phyloP scores from a whole-genome alignment of 306 rosid species.

The Malus fusca region DNA sequence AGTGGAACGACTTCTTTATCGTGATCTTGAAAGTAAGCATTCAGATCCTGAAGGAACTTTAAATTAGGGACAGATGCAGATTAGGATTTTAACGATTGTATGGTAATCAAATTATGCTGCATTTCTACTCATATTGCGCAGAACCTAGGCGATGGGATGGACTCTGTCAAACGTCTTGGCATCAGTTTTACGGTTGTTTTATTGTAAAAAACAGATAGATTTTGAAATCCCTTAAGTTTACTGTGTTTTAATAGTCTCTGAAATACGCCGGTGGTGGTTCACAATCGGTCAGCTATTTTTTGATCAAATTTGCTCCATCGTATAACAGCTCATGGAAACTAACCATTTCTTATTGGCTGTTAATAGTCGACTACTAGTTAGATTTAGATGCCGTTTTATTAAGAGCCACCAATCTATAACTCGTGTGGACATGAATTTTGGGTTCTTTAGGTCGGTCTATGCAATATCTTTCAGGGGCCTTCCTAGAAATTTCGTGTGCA shows the following conservation, averaged over 20 bases:
- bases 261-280: background rate
- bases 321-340: background rate
- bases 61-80: background rate
- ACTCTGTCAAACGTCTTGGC: background rate
- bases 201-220: background rate
- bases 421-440: background rate
- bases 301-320: background rate
- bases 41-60: background rate
- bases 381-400: background rate
- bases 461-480: background rate
- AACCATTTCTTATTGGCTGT: background rate
- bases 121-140: background rate
- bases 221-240: background rate
- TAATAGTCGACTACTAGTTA: background rate
- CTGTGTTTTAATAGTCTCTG: background rate
- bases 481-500: background rate
- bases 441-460: background rate
- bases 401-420: background rate
- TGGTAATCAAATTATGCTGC: background rate
- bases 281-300: background rate
- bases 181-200: background rate
- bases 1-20: background rate
- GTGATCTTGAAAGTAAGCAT: background rate
- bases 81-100: background rate
- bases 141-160: constrained; percentile 8